Conservation (phyloP, 108 stramenopile genomes). For the Stephanodiscus triporus region DNA sequence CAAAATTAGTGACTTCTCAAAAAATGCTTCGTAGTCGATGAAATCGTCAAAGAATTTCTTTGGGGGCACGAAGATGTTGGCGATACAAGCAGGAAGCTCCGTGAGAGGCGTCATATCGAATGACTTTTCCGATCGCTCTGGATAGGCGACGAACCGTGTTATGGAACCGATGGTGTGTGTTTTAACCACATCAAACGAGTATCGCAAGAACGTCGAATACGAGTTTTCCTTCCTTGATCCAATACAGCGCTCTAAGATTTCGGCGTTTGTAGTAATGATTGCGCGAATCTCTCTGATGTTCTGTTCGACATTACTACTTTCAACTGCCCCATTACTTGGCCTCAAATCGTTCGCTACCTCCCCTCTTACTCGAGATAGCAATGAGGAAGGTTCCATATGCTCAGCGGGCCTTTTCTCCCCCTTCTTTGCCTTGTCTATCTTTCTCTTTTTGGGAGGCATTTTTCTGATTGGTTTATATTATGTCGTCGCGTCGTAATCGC, state of each 20-base stretch:
- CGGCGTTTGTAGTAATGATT: slow-evolving; percentile 26
- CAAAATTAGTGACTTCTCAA: slow-evolving; percentile 28
- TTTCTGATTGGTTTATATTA: not conserved
- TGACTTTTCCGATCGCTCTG: slow-evolving; percentile 1
- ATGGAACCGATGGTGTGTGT: not conserved
- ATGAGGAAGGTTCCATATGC: not conserved
- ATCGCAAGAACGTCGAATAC: not conserved
- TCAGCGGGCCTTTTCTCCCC: not conserved
- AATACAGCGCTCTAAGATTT: slow-evolving; percentile 39
- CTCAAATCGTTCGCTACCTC: not conserved
- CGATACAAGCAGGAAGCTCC: slow-evolving; percentile 13
- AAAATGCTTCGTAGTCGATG: slow-evolving; percentile 39
- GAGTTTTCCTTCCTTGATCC: not conserved
- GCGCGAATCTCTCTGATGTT: slow-evolving; percentile 36
- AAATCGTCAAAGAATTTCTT: slow-evolving; percentile 3
- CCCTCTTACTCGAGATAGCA: not conserved
- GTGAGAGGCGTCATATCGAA: slow-evolving; percentile 7
- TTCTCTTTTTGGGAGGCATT: slow-evolving; percentile 1
- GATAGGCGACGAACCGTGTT: slow-evolving; percentile 5
- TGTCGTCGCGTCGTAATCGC: too few species aligned
- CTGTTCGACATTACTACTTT: slow-evolving; percentile 9
- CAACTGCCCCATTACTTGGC: not conserved
- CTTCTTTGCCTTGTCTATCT: not conserved
- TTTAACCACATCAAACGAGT: slow-evolving; percentile 6
- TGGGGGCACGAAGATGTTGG: not conserved